Conservation (phyloP, 768 basidiomycete species). For the Pleurotus tuoliensis region DNA sequence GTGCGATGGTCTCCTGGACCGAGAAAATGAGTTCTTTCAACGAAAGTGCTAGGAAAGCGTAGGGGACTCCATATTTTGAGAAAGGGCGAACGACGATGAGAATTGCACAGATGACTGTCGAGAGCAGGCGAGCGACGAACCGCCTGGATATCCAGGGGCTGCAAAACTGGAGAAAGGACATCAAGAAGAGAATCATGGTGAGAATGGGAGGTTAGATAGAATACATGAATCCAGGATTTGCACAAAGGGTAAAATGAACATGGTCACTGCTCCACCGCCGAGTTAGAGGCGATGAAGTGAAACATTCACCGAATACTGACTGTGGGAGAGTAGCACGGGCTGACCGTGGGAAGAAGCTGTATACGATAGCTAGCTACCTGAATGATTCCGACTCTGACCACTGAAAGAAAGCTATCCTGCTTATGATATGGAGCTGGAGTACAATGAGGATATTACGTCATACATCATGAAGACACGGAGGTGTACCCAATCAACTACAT, state of each 20-base stretch:
- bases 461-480: too few species aligned
- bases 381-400: too few species aligned
- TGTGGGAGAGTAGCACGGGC: background rate
- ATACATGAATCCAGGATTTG: background rate
- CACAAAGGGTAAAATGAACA: background rate
- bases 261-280: background rate
- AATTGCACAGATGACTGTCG: conserved; percentile 38
- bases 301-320: too few species aligned
- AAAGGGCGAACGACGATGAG: conserved; percentile 36
- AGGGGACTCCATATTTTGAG: conserved; percentile 32
- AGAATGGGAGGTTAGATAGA: background rate
- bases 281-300: background rate
- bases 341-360: background rate
- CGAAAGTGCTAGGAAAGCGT: conserved; percentile 33
- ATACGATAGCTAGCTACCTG: too few species aligned
- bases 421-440: too few species aligned
- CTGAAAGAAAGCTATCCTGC: too few species aligned
- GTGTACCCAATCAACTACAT: too few species aligned
- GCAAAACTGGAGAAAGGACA: conserved; percentile 3
- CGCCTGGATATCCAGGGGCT: conserved; percentile 19
- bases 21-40: conserved; percentile 46
- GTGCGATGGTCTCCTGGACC: conserved; percentile 41
- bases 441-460: too few species aligned
- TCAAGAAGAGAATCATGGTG: background rate
- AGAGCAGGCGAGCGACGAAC: conserved; percentile 36